Base-by-base conservation (phyloP, 176 grass and related monocot genomes). In the Oryza punctata region DNA sequence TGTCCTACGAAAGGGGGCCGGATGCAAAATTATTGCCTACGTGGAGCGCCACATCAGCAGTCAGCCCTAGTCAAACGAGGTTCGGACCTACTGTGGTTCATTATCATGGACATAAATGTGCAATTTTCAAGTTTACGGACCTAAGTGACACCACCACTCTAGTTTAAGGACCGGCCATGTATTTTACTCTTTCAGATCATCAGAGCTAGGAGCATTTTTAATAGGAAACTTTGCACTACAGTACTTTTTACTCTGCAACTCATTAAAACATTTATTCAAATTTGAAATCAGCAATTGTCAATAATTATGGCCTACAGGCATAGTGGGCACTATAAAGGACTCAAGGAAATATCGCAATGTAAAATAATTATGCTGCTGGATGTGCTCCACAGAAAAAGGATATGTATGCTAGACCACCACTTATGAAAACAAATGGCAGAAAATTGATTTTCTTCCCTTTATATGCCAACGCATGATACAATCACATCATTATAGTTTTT, bases 351-450 rank as follows among this genome's bases (percentile, higher is more conserved):
- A 64, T 28, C 12, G 2, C 27, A 10, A 74, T 65, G 54, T 30
- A 73, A 64, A 74, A 63, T 16, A 70, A 83, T 61, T 82, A 73
- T 47, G 16, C 57, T 73, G 19, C 12, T n/a, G 7, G 69, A 73
- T 65, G 38, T 37, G 38, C 4, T 5, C 1, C 61, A 82, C 54
- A 1, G 18, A 40, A 73, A 30, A 74, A 24, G 26, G 65, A 47
- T 35, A 65, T 1, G 14, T 33, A 65, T 32, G 21, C 81, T 65
- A 65, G 41, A 61, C 21, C 21, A 61, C 19, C 57, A 61, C 32
- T 77, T 77, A 4, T 40, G 12, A 77, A 33, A 59, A 38, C 5
- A 61, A 19, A 40, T 61, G 78, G 7, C 67, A 71, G 67, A 71
- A 26, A 70, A 74, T 21, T 37, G 4, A 9, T 60, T 81, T 81